Evolutionary conservation across 371 early-diverging fungal species (phyloP).

Genomic region (Mortierella sp.): DNA sequence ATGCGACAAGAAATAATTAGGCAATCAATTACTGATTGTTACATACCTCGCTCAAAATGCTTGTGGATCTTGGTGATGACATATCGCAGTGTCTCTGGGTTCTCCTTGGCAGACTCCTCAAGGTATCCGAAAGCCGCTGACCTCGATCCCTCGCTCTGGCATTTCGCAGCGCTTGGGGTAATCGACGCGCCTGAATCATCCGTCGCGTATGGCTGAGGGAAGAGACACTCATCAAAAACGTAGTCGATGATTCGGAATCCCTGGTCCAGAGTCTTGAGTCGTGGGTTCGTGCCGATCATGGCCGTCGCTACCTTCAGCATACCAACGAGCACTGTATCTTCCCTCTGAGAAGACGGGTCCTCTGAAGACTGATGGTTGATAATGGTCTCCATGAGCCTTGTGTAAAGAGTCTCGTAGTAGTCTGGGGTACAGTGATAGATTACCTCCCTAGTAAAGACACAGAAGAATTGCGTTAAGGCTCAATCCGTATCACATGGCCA

Average conservation of each 20-base stretch:
- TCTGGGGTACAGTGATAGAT: conserved; percentile 30
- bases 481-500: too few relatives aligned
- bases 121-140: conserved; percentile 58
- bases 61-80: conserved; percentile 44
- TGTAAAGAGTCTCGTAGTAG: conserved; percentile 26
- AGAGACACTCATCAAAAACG: conserved; percentile 53
- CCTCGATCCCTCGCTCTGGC: conserved; percentile 49
- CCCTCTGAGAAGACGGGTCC: conserved; percentile 36
- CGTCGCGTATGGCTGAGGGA: conserved; percentile 13
- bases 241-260: conserved; percentile 32
- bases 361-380: conserved; percentile 52
- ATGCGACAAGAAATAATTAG: background rate
- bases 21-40: too few relatives aligned
- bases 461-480: background rate
- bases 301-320: conserved; percentile 58
- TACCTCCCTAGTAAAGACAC: conserved; percentile 26
- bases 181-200: background rate
- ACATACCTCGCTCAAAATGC: conserved; percentile 52
- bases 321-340: conserved; percentile 59
- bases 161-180: conserved; percentile 23
- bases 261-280: conserved; percentile 24
- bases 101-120: conserved; percentile 44
- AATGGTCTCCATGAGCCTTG: conserved; percentile 48
- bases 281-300: conserved; percentile 36
- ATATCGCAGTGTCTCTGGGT: conserved; percentile 40